Evolutionary conservation across 1,284 basidiomycete genomes (phyloP).

Genomic region (Irpex rosettiformis): DNA sequence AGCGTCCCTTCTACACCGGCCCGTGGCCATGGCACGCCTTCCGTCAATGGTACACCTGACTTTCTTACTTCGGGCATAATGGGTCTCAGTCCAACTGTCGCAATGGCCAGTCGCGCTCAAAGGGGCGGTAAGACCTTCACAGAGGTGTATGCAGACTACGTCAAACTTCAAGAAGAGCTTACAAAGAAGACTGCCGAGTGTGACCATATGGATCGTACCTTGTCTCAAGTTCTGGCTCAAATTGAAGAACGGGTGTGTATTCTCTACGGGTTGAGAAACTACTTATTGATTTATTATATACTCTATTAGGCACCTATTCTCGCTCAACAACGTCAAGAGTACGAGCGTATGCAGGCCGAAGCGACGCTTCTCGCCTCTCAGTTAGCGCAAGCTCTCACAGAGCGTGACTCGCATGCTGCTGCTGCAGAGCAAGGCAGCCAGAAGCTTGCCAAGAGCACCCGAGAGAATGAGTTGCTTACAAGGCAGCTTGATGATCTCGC

Average conservation of each 20-base stretch:
- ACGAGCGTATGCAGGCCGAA: constrained; percentile 76
- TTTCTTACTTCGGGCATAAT: constrained; percentile 49
- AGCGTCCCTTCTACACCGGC: constrained; percentile 35
- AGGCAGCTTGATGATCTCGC: constrained; percentile 84
- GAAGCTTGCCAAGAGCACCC: constrained; percentile 55
- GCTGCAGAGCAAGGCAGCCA: constrained; percentile 56
- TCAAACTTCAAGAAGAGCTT: constrained; percentile 81
- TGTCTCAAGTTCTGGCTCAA: constrained; percentile 73
- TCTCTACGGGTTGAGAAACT: neutral
- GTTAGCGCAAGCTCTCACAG: constrained; percentile 67
- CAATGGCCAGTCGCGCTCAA: constrained; percentile 77
- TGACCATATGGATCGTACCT: constrained; percentile 74
- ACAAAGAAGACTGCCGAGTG: constrained; percentile 76
- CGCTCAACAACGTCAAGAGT: constrained; percentile 82
- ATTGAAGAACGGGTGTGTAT: constrained; percentile 82
- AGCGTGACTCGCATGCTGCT: constrained; percentile 54
- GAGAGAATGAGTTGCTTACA: constrained; percentile 73
- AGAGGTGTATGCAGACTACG: constrained; percentile 86
- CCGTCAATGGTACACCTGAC: constrained; percentile 40
- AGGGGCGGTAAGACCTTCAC: constrained; percentile 84
- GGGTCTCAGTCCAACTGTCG: constrained; percentile 79
- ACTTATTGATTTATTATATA: neutral
- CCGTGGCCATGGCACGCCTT: constrained; percentile 37
- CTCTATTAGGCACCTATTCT: constrained; percentile 77
- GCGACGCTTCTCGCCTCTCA: constrained; percentile 78